Percentiles rank a stretch among this genome's conserved stretches.
Evolutionary conservation across 352 stramenopile species (phyloP).

Genomic region (Peronosclerospora sorghi): DNA sequence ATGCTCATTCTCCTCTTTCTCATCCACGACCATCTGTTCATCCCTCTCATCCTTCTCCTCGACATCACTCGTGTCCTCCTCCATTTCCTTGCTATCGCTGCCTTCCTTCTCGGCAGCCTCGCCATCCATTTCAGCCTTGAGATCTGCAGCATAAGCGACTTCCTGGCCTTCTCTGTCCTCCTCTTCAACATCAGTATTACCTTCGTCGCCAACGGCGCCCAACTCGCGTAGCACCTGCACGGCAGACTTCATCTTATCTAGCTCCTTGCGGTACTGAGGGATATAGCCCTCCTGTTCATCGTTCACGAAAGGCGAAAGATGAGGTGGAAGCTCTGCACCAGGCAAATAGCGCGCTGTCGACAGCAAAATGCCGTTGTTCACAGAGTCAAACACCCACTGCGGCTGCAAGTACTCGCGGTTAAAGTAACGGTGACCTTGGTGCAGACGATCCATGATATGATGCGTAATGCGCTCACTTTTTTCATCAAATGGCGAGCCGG

Average conservation of each 20-base stretch:
- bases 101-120: slow-evolving; percentile 23
- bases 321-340: slow-evolving; percentile 85
- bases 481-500: slow-evolving; percentile 83
- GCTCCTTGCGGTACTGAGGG: slow-evolving; percentile 91
- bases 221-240: slow-evolving; percentile 60
- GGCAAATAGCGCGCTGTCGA: slow-evolving; percentile 89
- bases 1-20: slow-evolving; percentile 25
- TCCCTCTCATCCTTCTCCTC: slow-evolving; percentile 33
- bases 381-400: slow-evolving; percentile 98
- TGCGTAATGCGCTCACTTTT: slow-evolving; percentile 94
- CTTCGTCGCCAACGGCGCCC: slow-evolving; percentile 26
- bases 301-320: slow-evolving; percentile 94
- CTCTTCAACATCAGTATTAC: slow-evolving; percentile 24
- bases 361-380: slow-evolving; percentile 94
- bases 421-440: slow-evolving; percentile 83
- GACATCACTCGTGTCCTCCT: no score
- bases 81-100: slow-evolving; percentile 24
- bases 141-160: slow-evolving; percentile 55
- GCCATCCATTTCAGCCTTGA: slow-evolving; percentile 69
- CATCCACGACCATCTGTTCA: slow-evolving; percentile 20
- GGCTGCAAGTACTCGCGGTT: slow-evolving; percentile 97
- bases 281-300: slow-evolving; percentile 94
- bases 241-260: slow-evolving; percentile 79
- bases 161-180: slow-evolving; percentile 61
- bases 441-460: slow-evolving; percentile 92